phyloP scores from a whole-genome alignment of 306 rosid species.

The Cotoneaster glaucophyllus region DNA sequence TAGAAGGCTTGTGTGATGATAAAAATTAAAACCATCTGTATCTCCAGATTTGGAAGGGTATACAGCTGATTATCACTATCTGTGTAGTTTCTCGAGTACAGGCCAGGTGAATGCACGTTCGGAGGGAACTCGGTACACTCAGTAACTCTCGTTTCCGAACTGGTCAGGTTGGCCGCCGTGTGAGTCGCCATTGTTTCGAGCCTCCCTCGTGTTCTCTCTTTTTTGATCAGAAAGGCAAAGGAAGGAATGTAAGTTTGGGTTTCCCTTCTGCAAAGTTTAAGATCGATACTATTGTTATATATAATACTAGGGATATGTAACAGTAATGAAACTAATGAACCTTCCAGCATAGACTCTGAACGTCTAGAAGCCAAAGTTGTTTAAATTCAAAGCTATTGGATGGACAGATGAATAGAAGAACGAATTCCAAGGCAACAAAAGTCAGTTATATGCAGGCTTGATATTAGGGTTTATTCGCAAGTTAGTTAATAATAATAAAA shows the following conservation, averaged over 20 bases:
- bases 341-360: not conserved
- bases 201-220: not conserved
- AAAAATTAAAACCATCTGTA: conserved; percentile 40
- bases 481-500: not conserved
- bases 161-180: not conserved
- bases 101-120: not conserved
- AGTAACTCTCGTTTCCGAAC: not conserved
- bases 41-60: conserved; percentile 25
- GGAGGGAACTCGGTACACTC: conserved; percentile 1
- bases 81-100: not conserved
- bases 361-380: not conserved
- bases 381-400: not conserved
- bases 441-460: not conserved
- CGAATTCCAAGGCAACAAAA: not conserved
- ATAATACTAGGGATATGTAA: not conserved
- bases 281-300: not conserved
- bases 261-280: not conserved
- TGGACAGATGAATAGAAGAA: not conserved
- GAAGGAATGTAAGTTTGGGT: not conserved
- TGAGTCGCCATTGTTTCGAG: not conserved
- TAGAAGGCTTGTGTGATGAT: conserved; percentile 9
- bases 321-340: not conserved
- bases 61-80: not conserved
- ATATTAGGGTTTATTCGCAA: not conserved
- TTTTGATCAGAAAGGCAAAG: not conserved